Conservation (phyloP, 768 basidiomycete genomes). For the Mycena capillaripes region DNA sequence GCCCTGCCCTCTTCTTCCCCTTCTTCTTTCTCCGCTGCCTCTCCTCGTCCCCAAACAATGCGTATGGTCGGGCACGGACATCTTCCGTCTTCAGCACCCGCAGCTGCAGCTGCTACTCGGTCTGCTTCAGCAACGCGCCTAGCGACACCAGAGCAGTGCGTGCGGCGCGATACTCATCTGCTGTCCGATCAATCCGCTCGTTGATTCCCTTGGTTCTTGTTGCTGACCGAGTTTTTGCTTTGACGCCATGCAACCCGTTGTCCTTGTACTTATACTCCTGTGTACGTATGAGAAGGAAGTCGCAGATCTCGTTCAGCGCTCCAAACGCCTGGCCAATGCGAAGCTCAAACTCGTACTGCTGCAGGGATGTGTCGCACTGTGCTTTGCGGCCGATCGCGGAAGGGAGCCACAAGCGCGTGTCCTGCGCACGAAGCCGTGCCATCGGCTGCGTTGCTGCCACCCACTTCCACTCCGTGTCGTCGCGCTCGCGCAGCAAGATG, state of each 20-base stretch:
- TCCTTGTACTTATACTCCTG: constrained; percentile 1
- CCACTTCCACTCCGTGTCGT: no score
- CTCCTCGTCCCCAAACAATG: background rate
- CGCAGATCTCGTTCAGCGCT: no score
- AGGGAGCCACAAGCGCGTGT: no score
- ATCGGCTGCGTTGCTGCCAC: no score
- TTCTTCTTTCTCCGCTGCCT: background rate
- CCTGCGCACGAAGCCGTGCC: no score
- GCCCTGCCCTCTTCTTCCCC: background rate
- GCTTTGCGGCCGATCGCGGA: no score
- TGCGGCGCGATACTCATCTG: background rate
- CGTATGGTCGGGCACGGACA: background rate
- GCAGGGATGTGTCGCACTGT: no score
- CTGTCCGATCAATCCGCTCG: background rate
- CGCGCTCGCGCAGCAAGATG: no score
- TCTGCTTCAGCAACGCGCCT: background rate
- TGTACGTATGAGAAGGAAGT: no score
- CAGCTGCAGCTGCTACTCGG: background rate
- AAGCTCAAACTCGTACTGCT: no score
- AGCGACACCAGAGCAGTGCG: background rate
- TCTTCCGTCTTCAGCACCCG: background rate
- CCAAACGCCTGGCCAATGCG: no score
- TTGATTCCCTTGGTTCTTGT: background rate
- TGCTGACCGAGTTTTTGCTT: background rate
- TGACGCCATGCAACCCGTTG: background rate